Evolutionary conservation across 768 basidiomycete species (phyloP), one percentile per base, ranked within the genome.

Genomic region (Tylopilus plumbeoviolaceoides): DNA sequence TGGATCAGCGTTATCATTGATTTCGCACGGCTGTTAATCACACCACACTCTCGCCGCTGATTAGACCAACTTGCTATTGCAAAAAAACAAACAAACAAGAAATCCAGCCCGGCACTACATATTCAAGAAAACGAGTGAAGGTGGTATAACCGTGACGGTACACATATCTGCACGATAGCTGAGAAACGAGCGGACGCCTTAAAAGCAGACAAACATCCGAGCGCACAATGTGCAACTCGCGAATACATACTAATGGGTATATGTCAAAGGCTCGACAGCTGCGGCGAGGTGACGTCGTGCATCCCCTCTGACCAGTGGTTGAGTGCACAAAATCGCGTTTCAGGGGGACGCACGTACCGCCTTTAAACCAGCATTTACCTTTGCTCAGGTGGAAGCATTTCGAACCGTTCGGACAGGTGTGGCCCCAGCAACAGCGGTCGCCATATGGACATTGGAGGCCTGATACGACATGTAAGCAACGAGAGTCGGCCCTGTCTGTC

Each of bases 351-450:
- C 9, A 70, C 79, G 62, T 51, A 79, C 78, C 70, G 59, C 85
- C 88, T 78, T 91, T 90, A 70, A 91, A 91, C 87, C 89, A 90
- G 64, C 89, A 91, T 70, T 86, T 90, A 40, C 89, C 88, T 64
- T 85, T 88, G 70, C 79, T 81, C 28, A 85, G 71, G 67, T 87
- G 85, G 43, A 69, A 72, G 61, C 85, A 87, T 61, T 79, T 81
- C 17, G 78, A 76, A n/a, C 89, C 89, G 58, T 85, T 85, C 14
- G 89, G 89, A 61, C 89, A 91, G 21, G 81, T 73, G 65, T 91
- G 89, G 8, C 89, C 89, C 87, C 89, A 91, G 68, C 88, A 90
- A 62, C 89, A 91, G 54, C 73, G 73, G 40, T 82, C 80, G 39
- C 85, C 88, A 57, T 83, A 84, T n/a, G 88, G 87, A 59, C 89